These are phyloP conservation scores for Orobanche coerulescens DNA, from an alignment of 257 asterid genomes.

Conservation along the genomic window DNA sequence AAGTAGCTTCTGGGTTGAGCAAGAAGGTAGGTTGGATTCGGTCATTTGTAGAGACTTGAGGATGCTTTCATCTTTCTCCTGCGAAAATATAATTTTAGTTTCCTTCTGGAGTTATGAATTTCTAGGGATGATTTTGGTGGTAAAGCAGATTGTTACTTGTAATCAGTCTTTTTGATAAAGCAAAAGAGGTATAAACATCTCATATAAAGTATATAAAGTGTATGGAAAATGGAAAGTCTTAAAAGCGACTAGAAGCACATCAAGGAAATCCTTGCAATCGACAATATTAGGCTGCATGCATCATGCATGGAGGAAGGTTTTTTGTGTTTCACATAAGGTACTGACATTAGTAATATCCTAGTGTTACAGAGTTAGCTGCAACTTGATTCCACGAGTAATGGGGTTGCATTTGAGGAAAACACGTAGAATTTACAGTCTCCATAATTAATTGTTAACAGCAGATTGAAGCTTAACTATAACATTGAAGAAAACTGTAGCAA, in stretches of 20 bases:
- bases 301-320: background rate
- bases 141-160: background rate
- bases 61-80: background rate
- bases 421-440: no score
- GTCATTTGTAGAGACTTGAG: background rate
- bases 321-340: background rate
- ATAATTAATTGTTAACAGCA: no score
- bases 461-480: no score
- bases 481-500: no score
- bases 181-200: background rate
- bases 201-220: background rate
- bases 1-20: background rate
- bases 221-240: background rate
- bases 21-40: constrained; percentile 3
- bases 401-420: background rate
- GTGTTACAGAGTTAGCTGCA: background rate
- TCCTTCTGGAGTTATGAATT: background rate
- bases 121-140: background rate
- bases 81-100: background rate
- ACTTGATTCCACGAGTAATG: background rate
- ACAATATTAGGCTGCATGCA: constrained; percentile 2
- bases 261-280: background rate
- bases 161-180: background rate
- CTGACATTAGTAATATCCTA: background rate
- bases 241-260: background rate